Evolutionary conservation across 2,329 filamentous ascomycete genomes (phyloP), one percentile per base, ranked within the genome.

Genomic region (Aspergillus sp.): DNA sequence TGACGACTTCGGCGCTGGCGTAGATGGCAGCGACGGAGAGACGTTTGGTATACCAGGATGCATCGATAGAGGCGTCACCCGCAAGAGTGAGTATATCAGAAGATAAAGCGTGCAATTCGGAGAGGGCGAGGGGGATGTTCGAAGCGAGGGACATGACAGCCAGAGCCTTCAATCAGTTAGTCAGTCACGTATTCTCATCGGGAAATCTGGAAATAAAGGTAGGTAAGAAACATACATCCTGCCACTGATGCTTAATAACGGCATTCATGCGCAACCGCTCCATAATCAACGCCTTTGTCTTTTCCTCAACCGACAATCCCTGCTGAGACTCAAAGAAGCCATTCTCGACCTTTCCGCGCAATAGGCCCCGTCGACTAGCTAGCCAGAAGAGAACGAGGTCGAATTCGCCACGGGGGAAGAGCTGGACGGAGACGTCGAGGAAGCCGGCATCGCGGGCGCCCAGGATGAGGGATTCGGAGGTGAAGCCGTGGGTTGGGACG

Each of bases 11-110:
- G 44, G 85, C 79, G 30, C 83, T 81, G 40, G 88, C 88, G 60
- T 87, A 88, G n/a, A 87, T 75, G 2, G 76, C 75, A 1, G 79
- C 75, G 26, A 88, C 64, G 0, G 74, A 77, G 7, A 81, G 75
- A 4, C 84, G 75, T 62, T 85, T 86, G 2, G 82, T 83, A 57
- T 98, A 98, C 93, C 93, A 98, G 5, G 82, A 84, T 4, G 81
- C 79, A 66, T 97, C 90, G 47, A 96, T 87, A 19, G 83, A 79
- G 19, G 71, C 75, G 66, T 97, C 93, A 40, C 89, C 88, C 0
- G 91, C 81, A 4, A 95, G 79, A 59, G 86, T 90, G 77, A 86
- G 88, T 40, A 98, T 94, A 66, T 98, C 93, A 64, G 96, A 91
- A n/a, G 86, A 79, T 5, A 98, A 80, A 39, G 79, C 74, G 34